phyloP scores from a whole-genome alignment of 129 eudicot species.

The Arctium lappa region DNA sequence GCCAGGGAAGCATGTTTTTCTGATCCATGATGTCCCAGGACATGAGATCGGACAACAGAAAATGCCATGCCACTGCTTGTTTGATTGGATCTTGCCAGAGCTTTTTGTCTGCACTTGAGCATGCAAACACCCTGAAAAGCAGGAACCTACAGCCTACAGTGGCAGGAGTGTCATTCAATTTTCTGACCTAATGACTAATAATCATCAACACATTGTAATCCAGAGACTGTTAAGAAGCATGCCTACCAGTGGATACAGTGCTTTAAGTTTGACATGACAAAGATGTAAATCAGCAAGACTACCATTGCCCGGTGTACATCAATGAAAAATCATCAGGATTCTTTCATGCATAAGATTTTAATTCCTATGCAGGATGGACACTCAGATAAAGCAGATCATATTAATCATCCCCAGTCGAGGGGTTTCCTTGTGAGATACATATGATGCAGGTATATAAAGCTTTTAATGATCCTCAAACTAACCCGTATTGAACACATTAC shows the following conservation, averaged over 20 bases:
- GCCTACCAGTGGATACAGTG: not conserved
- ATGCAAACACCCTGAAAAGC: too few species aligned
- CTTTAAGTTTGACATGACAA: not conserved
- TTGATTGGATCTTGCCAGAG: too few species aligned
- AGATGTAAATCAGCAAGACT: not conserved
- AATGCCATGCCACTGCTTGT: too few species aligned
- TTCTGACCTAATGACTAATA: too few species aligned
- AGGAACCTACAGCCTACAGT: too few species aligned
- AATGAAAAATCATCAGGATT: not conserved
- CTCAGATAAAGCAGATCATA: not conserved
- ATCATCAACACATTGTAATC: too few species aligned
- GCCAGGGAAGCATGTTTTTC: too few species aligned
- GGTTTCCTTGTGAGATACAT: not conserved
- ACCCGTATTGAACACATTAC: constrained; percentile 79
- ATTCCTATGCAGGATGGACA: not conserved
- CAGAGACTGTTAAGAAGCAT: not conserved
- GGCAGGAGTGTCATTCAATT: too few species aligned
- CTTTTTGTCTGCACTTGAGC: too few species aligned
- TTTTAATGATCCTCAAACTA: not conserved
- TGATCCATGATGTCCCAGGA: too few species aligned
- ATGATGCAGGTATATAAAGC: not conserved
- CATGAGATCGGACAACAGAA: too few species aligned
- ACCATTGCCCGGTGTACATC: not conserved
- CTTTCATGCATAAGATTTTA: not conserved
- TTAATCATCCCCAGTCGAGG: not conserved